A percentile compares a stretch with the other conserved stretches of the same genome.
Conservation (phyloP, 768 basidiomycete species). For the Pleurotus platypus region DNA sequence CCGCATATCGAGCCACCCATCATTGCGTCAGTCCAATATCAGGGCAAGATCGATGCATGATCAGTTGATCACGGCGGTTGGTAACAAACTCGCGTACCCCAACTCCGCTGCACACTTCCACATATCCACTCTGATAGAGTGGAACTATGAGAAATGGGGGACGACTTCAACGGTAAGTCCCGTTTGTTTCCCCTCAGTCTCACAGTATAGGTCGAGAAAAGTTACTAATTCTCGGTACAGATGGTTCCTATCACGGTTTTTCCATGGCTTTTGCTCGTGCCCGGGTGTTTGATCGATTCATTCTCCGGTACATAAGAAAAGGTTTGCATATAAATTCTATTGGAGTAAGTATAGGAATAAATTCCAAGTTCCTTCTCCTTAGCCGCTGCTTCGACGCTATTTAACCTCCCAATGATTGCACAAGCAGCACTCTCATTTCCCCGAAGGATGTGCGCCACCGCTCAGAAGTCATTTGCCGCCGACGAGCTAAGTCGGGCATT, state of each 20-base stretch:
- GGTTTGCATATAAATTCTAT: constrained; percentile 3
- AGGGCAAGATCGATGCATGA: constrained; percentile 5
- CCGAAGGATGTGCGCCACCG: constrained; percentile 12
- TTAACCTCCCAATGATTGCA: constrained; percentile 2
- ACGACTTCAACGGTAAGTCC: constrained; percentile 7
- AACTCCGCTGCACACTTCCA: constrained; percentile 7
- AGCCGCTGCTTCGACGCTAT: neutral
- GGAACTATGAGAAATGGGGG: constrained; percentile 9
- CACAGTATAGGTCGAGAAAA: constrained; percentile 4
- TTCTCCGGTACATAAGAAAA: constrained; percentile 7
- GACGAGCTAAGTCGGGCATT: constrained; percentile 54
- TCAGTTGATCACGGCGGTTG: constrained; percentile 1
- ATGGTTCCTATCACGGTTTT: constrained; percentile 10
- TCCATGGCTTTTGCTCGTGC: constrained; percentile 8
- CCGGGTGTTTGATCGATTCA: constrained; percentile 6
- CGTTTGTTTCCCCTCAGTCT: constrained; percentile 4
- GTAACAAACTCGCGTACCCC: constrained; percentile 4
- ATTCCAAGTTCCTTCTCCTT: constrained; percentile 2
- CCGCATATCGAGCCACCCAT: too few relatives aligned
- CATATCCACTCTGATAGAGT: constrained; percentile 5
- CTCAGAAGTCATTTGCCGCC: constrained; percentile 31
- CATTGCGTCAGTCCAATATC: neutral
- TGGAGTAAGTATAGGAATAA: constrained; percentile 2
- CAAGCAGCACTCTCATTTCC: constrained; percentile 1
- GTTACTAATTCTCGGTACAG: constrained; percentile 5